These are phyloP conservation scores for Vitis vinifera DNA, from an alignment of 164 flowering plant species.

Conservation along the genomic window ASM3070453v1 NC_081818.1:29134001-29134500, in stretches of 20 bases:
- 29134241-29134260: constrained; percentile 54
- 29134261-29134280: constrained; percentile 41
- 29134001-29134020: constrained; percentile 56
- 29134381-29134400: constrained; percentile 48
- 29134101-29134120: no score
- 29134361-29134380: background rate
- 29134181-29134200: constrained; percentile 53
- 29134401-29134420: constrained; percentile 47
- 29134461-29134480: constrained; percentile 50
- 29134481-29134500: constrained; percentile 51
- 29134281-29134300: background rate
- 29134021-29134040: constrained; percentile 87
- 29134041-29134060: constrained; percentile 80
- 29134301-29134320: background rate
- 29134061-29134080: constrained; percentile 32
- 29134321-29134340: no score
- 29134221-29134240: constrained; percentile 73
- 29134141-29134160: constrained; percentile 30
- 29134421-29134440: constrained; percentile 49
- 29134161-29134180: constrained; percentile 81
- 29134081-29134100: background rate
- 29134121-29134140: background rate
- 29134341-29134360: background rate
- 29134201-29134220: constrained; percentile 74
- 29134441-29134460: constrained; percentile 56